Evolutionary conservation across 1,284 basidiomycete species (phyloP).

Genomic region (Anthracocystis panici-leucophaei): DNA sequence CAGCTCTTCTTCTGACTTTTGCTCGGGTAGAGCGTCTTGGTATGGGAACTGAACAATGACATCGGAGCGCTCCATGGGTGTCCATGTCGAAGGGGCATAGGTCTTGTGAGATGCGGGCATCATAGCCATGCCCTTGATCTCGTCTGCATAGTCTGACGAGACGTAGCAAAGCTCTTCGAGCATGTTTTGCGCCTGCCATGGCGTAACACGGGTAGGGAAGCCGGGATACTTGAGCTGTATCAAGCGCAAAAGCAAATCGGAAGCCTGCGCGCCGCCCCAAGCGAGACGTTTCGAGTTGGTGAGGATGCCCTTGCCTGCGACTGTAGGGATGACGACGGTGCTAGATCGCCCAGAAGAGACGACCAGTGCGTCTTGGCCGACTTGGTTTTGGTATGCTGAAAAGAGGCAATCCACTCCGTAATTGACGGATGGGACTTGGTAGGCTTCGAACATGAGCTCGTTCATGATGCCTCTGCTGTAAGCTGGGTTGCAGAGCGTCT

Average conservation of each 20-base stretch:
- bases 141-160: slow-evolving; percentile 80
- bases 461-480: slow-evolving; percentile 90
- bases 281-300: slow-evolving; percentile 76
- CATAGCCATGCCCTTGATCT: slow-evolving; percentile 73
- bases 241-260: slow-evolving; percentile 90
- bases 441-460: slow-evolving; percentile 95
- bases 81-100: slow-evolving; percentile 74
- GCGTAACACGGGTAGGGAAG: slow-evolving; percentile 76
- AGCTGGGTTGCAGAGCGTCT: slow-evolving; percentile 87
- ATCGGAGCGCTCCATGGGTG: slow-evolving; percentile 71
- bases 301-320: slow-evolving; percentile 59
- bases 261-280: slow-evolving; percentile 90
- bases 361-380: slow-evolving; percentile 58
- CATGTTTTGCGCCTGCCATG: slow-evolving; percentile 80
- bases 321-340: slow-evolving; percentile 63
- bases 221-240: slow-evolving; percentile 95
- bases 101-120: slow-evolving; percentile 75
- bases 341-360: slow-evolving; percentile 60
- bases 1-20: slow-evolving; percentile 92
- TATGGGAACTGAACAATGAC: slow-evolving; percentile 67
- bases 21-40: slow-evolving; percentile 74
- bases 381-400: slow-evolving; percentile 77
- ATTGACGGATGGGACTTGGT: slow-evolving; percentile 84
- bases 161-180: slow-evolving; percentile 88
- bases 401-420: slow-evolving; percentile 93